phyloP scores from a whole-genome alignment of 2,329 filamentous ascomycete genomes.

The Cercospora sesami region DNA sequence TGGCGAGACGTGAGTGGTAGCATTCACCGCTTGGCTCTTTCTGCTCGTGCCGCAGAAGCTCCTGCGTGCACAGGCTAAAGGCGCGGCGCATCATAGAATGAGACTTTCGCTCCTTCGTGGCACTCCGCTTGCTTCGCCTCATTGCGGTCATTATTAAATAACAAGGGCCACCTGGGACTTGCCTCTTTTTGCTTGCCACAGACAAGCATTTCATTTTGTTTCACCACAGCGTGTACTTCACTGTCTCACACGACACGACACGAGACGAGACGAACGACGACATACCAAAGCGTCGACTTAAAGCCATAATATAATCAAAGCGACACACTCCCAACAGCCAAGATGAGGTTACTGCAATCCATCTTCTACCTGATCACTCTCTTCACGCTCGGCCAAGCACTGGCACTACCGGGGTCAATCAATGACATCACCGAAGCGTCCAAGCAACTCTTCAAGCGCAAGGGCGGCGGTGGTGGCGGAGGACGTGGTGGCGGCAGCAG shows the following conservation, averaged over 20 bases:
- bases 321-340: slow-evolving; percentile 17
- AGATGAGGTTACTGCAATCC: slow-evolving; percentile 34
- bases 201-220: not conserved
- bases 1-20: not conserved
- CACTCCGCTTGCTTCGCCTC: not conserved
- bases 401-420: slow-evolving; percentile 35
- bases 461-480: slow-evolving; percentile 50
- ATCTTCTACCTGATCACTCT: slow-evolving; percentile 35
- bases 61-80: not conserved
- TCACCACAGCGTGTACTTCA: not conserved
- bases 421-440: slow-evolving; percentile 38
- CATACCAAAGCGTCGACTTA: not conserved
- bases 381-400: slow-evolving; percentile 36
- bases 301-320: not conserved
- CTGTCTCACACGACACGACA: not conserved
- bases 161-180: not conserved
- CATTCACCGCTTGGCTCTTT: not conserved
- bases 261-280: not conserved
- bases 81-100: not conserved
- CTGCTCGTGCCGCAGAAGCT: not conserved
- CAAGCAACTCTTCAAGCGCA: slow-evolving; percentile 47
- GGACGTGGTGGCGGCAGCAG: slow-evolving; percentile 40
- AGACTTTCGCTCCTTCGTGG: not conserved
- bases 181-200: not conserved
- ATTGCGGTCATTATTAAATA: not conserved